A percentile compares a stretch with the other conserved stretches of the same genome.
These are phyloP conservation scores for Coniophora puteana DNA, from an alignment of 1,284 basidiomycete genomes.

Conservation along the genomic window DNA sequence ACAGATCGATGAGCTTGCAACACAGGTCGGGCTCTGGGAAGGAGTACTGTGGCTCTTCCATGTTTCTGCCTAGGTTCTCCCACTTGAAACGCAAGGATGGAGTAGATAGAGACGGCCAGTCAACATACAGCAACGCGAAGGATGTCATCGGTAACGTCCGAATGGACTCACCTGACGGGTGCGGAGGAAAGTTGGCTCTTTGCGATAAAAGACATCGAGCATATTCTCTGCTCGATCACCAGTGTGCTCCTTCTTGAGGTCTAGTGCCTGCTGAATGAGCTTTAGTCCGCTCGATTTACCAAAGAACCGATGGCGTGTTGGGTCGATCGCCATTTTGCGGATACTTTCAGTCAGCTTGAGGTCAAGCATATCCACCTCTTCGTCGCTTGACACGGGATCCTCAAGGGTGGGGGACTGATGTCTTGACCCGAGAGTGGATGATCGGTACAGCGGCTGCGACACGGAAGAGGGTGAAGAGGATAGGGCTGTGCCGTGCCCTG, in stretches of 20 bases:
- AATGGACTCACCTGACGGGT: too few relatives aligned
- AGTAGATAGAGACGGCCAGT: background rate
- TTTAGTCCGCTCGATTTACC: constrained; percentile 70
- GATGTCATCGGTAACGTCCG: constrained; percentile 35
- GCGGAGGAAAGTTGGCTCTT: constrained; percentile 15
- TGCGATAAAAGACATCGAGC: constrained; percentile 8
- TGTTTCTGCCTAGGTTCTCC: constrained; percentile 29
- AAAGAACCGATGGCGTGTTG: constrained; percentile 51
- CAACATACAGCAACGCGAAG: constrained; percentile 44
- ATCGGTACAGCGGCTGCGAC: too few relatives aligned
- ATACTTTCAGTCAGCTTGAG: constrained; percentile 21
- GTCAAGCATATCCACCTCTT: constrained; percentile 26
- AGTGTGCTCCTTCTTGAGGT: constrained; percentile 58
- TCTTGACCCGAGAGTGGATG: too few relatives aligned
- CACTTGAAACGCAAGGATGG: constrained; percentile 30
- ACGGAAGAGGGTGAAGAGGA: constrained; percentile 8
- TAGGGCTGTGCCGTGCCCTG: constrained; percentile 23
- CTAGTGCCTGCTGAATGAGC: constrained; percentile 62
- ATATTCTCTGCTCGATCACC: too few relatives aligned
- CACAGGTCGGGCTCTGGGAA: constrained; percentile 69
- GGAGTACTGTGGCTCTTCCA: constrained; percentile 20
- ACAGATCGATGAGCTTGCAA: constrained; percentile 58
- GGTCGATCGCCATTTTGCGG: constrained; percentile 20
- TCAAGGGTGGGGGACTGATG: constrained; percentile 15
- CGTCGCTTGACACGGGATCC: constrained; percentile 29